Evolutionary conservation across 1,139 yeast species (phyloP), one percentile per base, ranked within the genome.

Genomic region (Tardiomyces depauwii): DNA sequence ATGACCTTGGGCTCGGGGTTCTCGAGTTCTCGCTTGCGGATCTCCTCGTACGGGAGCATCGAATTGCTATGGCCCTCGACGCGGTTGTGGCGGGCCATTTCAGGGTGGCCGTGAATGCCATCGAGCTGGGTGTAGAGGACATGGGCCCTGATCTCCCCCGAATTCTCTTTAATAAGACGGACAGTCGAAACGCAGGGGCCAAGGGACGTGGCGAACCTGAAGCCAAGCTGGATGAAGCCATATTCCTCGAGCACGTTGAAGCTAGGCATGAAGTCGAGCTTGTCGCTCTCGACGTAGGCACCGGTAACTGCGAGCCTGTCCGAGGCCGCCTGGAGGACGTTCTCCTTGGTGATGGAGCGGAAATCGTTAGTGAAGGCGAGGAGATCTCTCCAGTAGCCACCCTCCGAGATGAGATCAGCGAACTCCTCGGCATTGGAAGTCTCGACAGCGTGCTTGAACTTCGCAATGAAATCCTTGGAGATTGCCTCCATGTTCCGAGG

Each of bases 1-100:
- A 70, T 57, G 16, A 70, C 74, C 9, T 63, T 47, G 3, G 73
- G 73, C 47, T 68, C 55, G 44, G 53, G 52, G 32, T 63, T 65
- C 49, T 51, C 70, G 53, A 44, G 50, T 51, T 49, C 65, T 64
- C 39, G 56, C 41, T 68, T 67, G 62, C 23, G 69, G 59, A 48
- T 59, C 51, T 53, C 71, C 56, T 42, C 60, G n/a, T 51, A 49
- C 10, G 67, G 65, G 11, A 30, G n/a, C 36, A 30, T 30, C 36
- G 36, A 30, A 10, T 30, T 30, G 16, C 16, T 30, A 11, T 30
- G 16, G n/a, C 36, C 36, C 16, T 12, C 16, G 10, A 5, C 16
- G 45, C 74, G 61, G 38, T 55, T 57, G 25, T 49, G 51, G n/a
- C 67, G 64, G 41, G 60, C 52, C 13, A 47, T 48, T 49, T 70